Evolutionary conservation across 2,329 filamentous ascomycete genomes (phyloP).

Genomic region (Penicillium expansum): DNA sequence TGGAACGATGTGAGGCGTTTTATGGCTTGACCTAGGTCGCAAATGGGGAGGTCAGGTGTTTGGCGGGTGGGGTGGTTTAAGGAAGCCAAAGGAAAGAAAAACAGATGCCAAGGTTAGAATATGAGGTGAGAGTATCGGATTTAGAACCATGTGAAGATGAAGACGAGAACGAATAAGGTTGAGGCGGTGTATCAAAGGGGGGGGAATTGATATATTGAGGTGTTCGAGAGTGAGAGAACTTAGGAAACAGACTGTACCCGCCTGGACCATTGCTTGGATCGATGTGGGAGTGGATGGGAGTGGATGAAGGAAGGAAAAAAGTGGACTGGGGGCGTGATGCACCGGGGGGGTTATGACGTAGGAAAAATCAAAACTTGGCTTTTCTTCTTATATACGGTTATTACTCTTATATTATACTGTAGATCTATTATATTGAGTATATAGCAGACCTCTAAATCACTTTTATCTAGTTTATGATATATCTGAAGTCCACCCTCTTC

Average conservation of each 20-base stretch:
- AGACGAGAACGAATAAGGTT: conserved; percentile 15
- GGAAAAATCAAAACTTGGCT: conserved; percentile 12
- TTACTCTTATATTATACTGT: neutral
- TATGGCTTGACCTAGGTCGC: conserved; percentile 33
- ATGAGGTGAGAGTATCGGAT: conserved; percentile 6
- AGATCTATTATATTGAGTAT: too few species aligned
- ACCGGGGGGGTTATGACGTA: conserved; percentile 36
- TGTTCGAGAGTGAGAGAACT: neutral
- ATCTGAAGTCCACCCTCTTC: neutral
- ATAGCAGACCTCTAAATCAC: too few species aligned
- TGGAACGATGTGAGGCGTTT: conserved; percentile 28
- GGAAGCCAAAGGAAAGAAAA: neutral
- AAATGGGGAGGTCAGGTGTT: conserved; percentile 1
- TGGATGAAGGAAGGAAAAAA: conserved; percentile 13
- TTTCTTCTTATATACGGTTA: neutral
- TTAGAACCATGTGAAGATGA: conserved; percentile 10
- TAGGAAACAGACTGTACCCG: conserved; percentile 18
- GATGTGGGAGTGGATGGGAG: conserved; percentile 20
- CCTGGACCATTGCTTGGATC: conserved; percentile 23
- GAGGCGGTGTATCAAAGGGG: conserved; percentile 13
- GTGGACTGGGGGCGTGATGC: conserved; percentile 23
- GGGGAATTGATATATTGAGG: neutral
- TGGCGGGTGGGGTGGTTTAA: neutral
- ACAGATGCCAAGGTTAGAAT: conserved; percentile 7
- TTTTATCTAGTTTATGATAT: too few species aligned